Conservation (phyloP, 1,139 yeast species). For the Pichia sp. region DNA sequence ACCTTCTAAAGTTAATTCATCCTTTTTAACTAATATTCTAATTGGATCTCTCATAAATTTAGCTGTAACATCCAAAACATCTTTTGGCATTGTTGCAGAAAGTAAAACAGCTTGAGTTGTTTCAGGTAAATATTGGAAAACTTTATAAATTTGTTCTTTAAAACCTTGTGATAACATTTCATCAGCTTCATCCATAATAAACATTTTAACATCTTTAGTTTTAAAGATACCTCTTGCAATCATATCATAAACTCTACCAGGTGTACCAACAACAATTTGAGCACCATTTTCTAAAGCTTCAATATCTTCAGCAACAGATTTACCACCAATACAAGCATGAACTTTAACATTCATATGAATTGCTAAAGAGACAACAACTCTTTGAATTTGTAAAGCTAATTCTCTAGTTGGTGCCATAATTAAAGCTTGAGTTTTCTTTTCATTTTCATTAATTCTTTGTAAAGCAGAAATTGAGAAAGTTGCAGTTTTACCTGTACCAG, state of each 20-base stretch:
- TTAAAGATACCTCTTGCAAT: constrained; percentile 88
- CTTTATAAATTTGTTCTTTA: constrained; percentile 96
- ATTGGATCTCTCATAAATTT: constrained; percentile 97
- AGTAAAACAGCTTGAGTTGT: constrained; percentile 93
- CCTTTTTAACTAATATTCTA: constrained; percentile 95
- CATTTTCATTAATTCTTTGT: constrained; percentile 79
- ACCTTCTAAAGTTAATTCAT: constrained; percentile 97
- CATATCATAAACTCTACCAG: constrained; percentile 98
- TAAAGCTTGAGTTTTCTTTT: constrained; percentile 83
- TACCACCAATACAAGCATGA: constrained; percentile 99
- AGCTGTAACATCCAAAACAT: constrained; percentile 92
- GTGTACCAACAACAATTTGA: constrained; percentile 97
- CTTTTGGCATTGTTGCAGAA: constrained; percentile 97
- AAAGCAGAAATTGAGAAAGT: constrained; percentile 96
- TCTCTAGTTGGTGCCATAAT: constrained; percentile 98
- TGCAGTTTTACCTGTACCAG: constrained; percentile 99
- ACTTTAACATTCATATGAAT: constrained; percentile 89
- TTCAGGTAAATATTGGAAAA: constrained; percentile 88
- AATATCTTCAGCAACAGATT: constrained; percentile 84
- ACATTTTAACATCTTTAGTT: constrained; percentile 90
- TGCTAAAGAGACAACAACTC: constrained; percentile 90
- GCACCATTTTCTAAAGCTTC: constrained; percentile 89
- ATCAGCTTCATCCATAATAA: constrained; percentile 98
- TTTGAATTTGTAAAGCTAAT: constrained; percentile 95
- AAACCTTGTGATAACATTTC: constrained; percentile 96